Base-by-base conservation (phyloP, 306 rosid species). In the Sesbania bispinosa region DNA sequence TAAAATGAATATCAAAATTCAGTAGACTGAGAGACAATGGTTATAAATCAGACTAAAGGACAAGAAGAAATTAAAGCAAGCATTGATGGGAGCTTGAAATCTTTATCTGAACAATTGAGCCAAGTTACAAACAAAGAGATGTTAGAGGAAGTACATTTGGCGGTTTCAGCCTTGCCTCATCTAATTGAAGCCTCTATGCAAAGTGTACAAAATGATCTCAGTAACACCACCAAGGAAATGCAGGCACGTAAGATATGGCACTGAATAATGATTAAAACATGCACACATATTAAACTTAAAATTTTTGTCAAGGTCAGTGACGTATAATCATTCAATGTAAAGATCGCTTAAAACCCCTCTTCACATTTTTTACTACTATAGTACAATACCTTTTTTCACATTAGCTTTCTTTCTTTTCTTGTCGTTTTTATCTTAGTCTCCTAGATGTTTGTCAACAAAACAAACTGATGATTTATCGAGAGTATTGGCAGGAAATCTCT, bases 1-100 rank as follows among this genome's bases (percentile, higher is more conserved):
- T 80, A 33, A 55, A n/a, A 27, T 53, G 50, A 15, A 63, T 50
- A 41, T 73, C 16, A 64, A 57, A 71, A 64, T 75, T 80, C 76
- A 53, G 43, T 32, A 10, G n/a, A 54, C 62, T 52, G 76, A 80
- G n/a, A 20, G 45, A 57, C 29, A 61, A 43, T 60, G 80, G 45
- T 73, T 77, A 62, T 62, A 46, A 82, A 77, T 77, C 86, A 95
- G 99, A 85, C 51, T 66, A 92, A 84, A 82, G 90, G 88, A 77
- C 97, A 88, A 61, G 94, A 89, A 77, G 96, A 89, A 61, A 46
- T 86, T 50, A 89, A 81, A 85, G 84, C 85, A 76, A 88, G 73
- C 81, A 55, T 89, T 46, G 90, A 84, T 27, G 85, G 57, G 69
- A 87, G 90, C 83, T 82, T 95, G 83, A 86, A 86, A 80, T 82